phyloP scores from a whole-genome alignment of 345 rosid species.

The Citrus trifoliata region DNA sequence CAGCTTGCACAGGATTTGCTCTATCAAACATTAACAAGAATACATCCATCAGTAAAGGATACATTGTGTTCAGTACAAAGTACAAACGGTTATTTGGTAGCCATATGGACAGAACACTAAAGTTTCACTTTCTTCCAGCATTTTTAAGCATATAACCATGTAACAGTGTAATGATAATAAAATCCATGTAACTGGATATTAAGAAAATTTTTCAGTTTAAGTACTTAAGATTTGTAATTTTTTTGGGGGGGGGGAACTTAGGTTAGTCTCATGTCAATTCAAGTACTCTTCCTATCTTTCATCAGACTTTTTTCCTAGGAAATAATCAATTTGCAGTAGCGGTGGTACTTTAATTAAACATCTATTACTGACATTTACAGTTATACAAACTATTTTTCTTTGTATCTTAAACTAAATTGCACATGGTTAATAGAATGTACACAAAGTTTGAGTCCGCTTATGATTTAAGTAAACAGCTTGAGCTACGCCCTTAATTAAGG shows the following conservation, averaged over 20 bases:
- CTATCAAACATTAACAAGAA: slow-evolving; percentile 34
- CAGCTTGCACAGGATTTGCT: slow-evolving; percentile 73
- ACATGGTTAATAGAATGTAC: neutral
- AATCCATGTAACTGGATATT: neutral
- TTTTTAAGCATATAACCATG: neutral
- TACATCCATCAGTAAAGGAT: neutral
- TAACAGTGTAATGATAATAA: neutral
- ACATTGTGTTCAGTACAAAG: neutral
- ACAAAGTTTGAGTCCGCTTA: neutral
- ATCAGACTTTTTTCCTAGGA: neutral
- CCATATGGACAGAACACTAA: neutral
- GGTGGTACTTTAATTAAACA: neutral
- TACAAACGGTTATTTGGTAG: neutral
- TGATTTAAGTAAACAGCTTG: neutral
- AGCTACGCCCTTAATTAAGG: neutral
- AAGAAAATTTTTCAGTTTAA: neutral
- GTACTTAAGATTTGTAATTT: neutral
- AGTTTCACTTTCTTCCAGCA: neutral
- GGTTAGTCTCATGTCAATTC: neutral
- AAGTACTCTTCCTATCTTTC: neutral
- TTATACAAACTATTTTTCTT: neutral
- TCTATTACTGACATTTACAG: neutral
- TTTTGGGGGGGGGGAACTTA: no score
- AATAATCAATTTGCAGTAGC: neutral
- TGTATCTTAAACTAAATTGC: neutral